phyloP scores from a whole-genome alignment of 2,329 filamentous ascomycete genomes.

The Fusarium neocosmosporiellum region DNA sequence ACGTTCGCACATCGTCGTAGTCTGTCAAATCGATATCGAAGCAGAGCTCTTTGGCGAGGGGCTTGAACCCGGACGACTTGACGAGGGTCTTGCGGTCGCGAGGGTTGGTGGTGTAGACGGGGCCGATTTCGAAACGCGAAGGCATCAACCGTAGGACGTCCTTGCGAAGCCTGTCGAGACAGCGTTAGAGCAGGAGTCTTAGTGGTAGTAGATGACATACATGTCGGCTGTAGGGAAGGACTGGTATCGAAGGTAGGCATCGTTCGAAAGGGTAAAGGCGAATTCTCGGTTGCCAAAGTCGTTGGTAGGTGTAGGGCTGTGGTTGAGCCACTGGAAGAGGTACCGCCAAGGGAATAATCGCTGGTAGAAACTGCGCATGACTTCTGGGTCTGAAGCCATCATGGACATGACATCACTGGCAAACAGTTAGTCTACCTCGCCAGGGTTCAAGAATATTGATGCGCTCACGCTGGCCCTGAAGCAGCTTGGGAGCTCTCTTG shows the following conservation, averaged over 20 bases:
- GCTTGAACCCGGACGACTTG: constrained; percentile 84
- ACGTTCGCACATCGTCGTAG: constrained; percentile 96
- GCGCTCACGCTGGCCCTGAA: constrained; percentile 57
- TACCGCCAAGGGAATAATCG: constrained; percentile 94
- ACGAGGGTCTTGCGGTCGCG: constrained; percentile 90
- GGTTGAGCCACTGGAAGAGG: constrained; percentile 98
- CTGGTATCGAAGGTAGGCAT: constrained; percentile 93
- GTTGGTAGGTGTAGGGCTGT: constrained; percentile 83
- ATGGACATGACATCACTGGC: constrained; percentile 50
- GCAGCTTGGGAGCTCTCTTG: constrained; percentile 55
- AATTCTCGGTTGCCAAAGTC: constrained; percentile 97
- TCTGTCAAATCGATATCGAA: constrained; percentile 99
- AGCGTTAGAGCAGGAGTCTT: constrained; percentile 5
- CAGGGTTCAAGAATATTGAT: neutral
- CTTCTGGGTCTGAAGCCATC: constrained; percentile 77
- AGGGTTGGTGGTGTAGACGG: constrained; percentile 95
- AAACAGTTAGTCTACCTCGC: constrained; percentile 11
- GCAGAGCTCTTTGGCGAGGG: constrained; percentile 91
- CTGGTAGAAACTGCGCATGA: constrained; percentile 95
- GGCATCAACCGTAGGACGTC: constrained; percentile 90
- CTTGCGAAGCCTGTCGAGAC: constrained; percentile 76
- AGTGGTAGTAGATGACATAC: constrained; percentile 46
- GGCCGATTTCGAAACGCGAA: constrained; percentile 96
- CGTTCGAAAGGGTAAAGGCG: constrained; percentile 92
- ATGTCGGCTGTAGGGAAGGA: constrained; percentile 67